Evolutionary conservation across 202 grass and related monocot genomes (phyloP).

Genomic region (Brachypodium distachyon): DNA sequence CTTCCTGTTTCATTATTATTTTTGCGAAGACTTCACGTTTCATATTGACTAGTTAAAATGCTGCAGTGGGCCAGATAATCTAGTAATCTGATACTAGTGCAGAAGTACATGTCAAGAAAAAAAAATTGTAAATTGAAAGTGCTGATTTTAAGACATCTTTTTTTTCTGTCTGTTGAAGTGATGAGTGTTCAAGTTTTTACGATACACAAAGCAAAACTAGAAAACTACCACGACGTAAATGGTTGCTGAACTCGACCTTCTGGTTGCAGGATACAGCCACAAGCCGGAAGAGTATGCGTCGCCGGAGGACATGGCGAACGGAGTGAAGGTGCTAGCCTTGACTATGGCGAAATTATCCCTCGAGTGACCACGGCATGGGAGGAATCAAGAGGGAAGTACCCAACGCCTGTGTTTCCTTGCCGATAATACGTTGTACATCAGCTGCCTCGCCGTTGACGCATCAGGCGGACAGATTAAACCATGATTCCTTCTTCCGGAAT

Average conservation of each 20-base stretch:
- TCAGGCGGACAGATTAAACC: neutral
- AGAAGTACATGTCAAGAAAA: neutral
- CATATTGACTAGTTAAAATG: neutral
- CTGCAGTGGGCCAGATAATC: neutral
- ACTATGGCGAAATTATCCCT: constrained; percentile 71
- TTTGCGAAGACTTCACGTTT: neutral
- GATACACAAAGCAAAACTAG: neutral
- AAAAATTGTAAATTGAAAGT: neutral
- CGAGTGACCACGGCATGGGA: constrained; percentile 11
- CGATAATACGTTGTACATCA: neutral
- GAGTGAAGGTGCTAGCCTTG: constrained; percentile 76
- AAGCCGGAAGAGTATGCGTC: constrained; percentile 87
- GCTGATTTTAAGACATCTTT: neutral
- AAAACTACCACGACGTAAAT: neutral
- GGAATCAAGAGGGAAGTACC: neutral
- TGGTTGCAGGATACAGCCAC: constrained; percentile 80
- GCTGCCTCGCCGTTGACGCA: neutral
- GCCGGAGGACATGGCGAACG: constrained; percentile 61
- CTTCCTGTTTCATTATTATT: too few relatives aligned
- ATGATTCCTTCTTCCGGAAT: neutral
- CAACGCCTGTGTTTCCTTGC: neutral
- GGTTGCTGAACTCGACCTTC: neutral
- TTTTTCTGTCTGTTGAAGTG: neutral
- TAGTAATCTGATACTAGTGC: neutral
- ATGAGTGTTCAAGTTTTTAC: neutral